A percentile compares a stretch with the other conserved stretches of the same genome.
phyloP scores from a whole-genome alignment of 441 rosid species.

The Adansonia rubrostipa region DNA sequence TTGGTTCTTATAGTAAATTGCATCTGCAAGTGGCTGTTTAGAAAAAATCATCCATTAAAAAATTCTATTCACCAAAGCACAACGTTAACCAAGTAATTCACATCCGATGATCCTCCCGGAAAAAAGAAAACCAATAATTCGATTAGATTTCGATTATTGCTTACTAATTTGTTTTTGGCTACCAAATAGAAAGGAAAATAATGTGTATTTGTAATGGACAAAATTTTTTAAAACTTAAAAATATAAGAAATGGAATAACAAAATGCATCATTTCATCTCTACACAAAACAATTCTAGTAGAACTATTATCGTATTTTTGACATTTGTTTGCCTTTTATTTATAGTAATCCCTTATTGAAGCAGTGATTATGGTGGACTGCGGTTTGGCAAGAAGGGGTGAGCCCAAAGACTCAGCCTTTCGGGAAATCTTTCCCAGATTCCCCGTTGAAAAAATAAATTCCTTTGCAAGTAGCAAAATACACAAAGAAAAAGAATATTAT shows the following conservation, averaged over 20 bases:
- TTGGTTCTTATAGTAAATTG: constrained; percentile 64
- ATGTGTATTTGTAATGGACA: neutral
- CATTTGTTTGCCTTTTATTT: neutral
- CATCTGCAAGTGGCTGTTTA: constrained; percentile 81
- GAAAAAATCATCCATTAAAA: constrained; percentile 31
- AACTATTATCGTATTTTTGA: neutral
- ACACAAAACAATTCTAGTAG: neutral
- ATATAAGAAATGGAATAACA: neutral
- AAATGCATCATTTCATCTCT: neutral
- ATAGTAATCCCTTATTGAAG: neutral
- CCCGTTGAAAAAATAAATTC: no score
- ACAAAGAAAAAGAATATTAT: neutral
- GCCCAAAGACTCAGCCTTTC: no score
- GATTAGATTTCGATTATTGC: neutral
- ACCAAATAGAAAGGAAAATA: neutral
- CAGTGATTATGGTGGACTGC: no score
- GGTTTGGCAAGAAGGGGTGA: no score
- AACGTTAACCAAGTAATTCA: neutral
- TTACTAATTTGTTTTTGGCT: neutral
- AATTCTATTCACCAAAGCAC: neutral
- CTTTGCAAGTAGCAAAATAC: neutral
- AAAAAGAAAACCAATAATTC: neutral
- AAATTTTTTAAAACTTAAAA: neutral
- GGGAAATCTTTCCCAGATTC: no score
- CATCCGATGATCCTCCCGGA: neutral